These are phyloP conservation scores for Rhynchosporium secalis DNA, from an alignment of 2,329 filamentous ascomycete genomes.

Conservation along the genomic window DNA sequence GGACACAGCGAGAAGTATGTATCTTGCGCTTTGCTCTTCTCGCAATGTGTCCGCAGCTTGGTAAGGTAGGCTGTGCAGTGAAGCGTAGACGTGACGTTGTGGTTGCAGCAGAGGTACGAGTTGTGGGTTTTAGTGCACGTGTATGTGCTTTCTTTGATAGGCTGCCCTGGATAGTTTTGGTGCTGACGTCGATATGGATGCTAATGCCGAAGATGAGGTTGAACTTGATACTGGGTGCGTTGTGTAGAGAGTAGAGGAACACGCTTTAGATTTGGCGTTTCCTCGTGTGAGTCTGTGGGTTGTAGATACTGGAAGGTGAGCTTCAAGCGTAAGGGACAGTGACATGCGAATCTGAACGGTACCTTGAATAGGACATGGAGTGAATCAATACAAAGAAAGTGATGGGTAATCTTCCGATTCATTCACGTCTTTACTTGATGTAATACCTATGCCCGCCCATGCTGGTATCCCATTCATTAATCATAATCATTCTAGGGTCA, in stretches of 20 bases:
- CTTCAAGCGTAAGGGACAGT: not conserved
- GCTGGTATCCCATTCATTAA: not conserved
- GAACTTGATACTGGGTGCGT: too few relatives aligned
- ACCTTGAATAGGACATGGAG: not conserved
- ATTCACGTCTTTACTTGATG: not conserved
- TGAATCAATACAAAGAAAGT: not conserved
- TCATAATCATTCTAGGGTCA: not conserved
- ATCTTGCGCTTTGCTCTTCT: not conserved
- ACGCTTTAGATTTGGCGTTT: not conserved
- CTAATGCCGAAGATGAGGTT: too few relatives aligned
- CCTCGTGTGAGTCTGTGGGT: too few relatives aligned
- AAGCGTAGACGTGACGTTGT: not conserved
- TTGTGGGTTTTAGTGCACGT: constrained; percentile 3
- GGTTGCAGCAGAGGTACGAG: constrained; percentile 8
- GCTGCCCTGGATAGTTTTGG: not conserved
- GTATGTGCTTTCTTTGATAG: not conserved
- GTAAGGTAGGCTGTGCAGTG: constrained; percentile 1
- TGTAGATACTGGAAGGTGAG: not conserved
- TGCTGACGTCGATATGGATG: not conserved
- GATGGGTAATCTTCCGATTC: not conserved
- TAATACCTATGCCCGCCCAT: not conserved
- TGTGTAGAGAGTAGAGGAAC: too few relatives aligned
- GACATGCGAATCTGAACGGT: not conserved
- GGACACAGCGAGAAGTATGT: constrained; percentile 11
- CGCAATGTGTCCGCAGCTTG: not conserved